Conservation (phyloP, 2,329 filamentous ascomycete genomes). For the Paraphaeosphaeria minitans region DNA sequence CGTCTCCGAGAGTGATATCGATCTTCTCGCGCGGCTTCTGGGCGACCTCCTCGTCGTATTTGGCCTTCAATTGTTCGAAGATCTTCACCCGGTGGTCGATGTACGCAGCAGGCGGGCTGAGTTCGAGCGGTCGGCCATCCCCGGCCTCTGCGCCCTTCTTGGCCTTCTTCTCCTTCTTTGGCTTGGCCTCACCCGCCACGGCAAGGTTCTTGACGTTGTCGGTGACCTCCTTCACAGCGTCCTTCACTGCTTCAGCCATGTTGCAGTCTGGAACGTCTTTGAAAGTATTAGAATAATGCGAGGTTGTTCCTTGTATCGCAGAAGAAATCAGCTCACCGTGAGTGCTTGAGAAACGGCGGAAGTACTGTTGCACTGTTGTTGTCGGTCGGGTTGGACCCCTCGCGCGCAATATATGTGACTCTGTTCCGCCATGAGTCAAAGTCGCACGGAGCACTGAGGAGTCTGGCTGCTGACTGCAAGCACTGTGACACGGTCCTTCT, state of each 20-base stretch:
- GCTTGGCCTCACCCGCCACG: slow-evolving; percentile 48
- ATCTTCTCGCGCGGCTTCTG: slow-evolving; percentile 74
- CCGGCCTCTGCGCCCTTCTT: slow-evolving; percentile 41
- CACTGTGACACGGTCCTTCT: neutral
- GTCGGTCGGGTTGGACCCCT: slow-evolving; percentile 15
- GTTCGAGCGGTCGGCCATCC: slow-evolving; percentile 53
- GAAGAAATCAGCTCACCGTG: slow-evolving; percentile 23
- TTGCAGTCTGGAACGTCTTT: slow-evolving; percentile 22
- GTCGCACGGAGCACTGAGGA: slow-evolving; percentile 15
- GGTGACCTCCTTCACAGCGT: slow-evolving; percentile 56
- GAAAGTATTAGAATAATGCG: neutral
- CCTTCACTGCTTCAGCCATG: slow-evolving; percentile 57
- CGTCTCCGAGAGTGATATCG: slow-evolving; percentile 74
- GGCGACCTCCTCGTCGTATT: slow-evolving; percentile 76
- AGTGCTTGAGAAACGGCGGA: neutral
- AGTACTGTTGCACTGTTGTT: neutral
- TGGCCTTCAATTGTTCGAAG: slow-evolving; percentile 86
- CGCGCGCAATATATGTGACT: slow-evolving; percentile 20
- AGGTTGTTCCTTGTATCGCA: neutral
- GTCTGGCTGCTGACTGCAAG: slow-evolving; percentile 9
- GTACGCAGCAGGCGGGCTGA: slow-evolving; percentile 69
- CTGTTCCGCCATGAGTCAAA: slow-evolving; percentile 34
- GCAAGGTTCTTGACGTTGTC: slow-evolving; percentile 66
- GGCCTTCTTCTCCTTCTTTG: slow-evolving; percentile 59
- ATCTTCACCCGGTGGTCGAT: slow-evolving; percentile 82